Percentiles rank a stretch among this genome's conserved stretches.
phyloP scores from a whole-genome alignment of 768 basidiomycete genomes.

The Russula vinacea region DNA sequence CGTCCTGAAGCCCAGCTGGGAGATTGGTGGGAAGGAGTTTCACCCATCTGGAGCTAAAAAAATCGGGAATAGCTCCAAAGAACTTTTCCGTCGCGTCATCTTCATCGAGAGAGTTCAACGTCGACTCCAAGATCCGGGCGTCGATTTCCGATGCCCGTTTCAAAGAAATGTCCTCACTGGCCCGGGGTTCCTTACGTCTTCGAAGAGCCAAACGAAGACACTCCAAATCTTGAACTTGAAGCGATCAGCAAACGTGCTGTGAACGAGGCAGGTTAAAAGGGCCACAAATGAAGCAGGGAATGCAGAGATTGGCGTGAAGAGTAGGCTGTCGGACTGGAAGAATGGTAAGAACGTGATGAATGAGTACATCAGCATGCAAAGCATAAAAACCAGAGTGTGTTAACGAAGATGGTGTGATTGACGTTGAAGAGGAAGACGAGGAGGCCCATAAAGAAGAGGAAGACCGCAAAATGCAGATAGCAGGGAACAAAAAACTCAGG shows the following conservation, averaged over 20 bases:
- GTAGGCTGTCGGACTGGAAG: neutral
- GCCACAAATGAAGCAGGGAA: neutral
- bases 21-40: neutral
- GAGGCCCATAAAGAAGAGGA: neutral
- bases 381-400: neutral
- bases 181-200: neutral
- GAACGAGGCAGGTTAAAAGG: neutral
- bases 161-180: neutral
- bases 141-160: neutral
- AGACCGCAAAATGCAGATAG: no score
- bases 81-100: neutral
- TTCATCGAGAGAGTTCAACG: neutral
- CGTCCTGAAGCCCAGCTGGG: neutral
- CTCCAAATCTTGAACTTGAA: neutral
- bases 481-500: no score
- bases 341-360: neutral
- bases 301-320: neutral
- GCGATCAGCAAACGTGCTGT: neutral
- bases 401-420: neutral
- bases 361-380: neutral
- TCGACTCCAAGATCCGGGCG: neutral
- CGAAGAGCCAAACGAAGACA: neutral
- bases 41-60: neutral
- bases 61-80: neutral
- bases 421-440: conserved; percentile 1